A percentile compares a stretch with the other conserved stretches of the same genome.
phyloP scores from a whole-genome alignment of 257 asterid genomes.

The Lycium ferocissimum region DNA sequence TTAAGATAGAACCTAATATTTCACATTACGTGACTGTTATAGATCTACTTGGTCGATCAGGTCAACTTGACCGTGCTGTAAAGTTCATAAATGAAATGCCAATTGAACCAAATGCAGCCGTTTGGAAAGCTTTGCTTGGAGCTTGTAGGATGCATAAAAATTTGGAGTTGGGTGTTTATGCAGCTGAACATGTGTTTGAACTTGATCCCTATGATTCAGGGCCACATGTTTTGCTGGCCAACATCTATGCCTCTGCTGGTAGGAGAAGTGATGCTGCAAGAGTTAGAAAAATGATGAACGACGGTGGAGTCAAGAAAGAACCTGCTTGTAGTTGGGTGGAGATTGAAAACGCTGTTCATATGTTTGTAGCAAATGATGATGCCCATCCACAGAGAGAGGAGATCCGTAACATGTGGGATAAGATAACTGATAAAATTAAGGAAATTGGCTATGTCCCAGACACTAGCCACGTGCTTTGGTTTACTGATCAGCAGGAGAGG shows the following conservation, averaged over 20 bases:
- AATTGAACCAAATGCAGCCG: conserved; percentile 61
- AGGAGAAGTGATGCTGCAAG: conserved; percentile 69
- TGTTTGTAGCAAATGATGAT: conserved; percentile 76
- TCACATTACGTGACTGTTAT: conserved; percentile 70
- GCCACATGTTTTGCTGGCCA: conserved; percentile 72
- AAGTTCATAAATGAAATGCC: conserved; percentile 68
- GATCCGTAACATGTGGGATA: conserved; percentile 65
- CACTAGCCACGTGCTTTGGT: conserved; percentile 78
- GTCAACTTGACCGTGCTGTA: conserved; percentile 64
- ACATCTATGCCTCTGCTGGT: conserved; percentile 80
- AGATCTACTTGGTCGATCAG: conserved; percentile 80
- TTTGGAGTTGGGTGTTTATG: conserved; percentile 67
- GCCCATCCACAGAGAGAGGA: conserved; percentile 68
- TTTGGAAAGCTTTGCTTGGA: conserved; percentile 90
- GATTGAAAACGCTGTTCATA: conserved; percentile 67
- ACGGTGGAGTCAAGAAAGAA: conserved; percentile 77
- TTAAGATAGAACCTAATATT: conserved; percentile 54
- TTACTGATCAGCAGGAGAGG: conserved; percentile 63
- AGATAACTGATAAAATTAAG: conserved; percentile 53
- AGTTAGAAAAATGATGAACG: conserved; percentile 81
- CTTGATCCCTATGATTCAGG: conserved; percentile 88
- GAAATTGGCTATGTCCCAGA: conserved; percentile 79
- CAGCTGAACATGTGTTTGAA: conserved; percentile 79
- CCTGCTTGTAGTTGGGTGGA: conserved; percentile 97
- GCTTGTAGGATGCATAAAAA: conserved; percentile 86